Evolutionary conservation across 2,329 filamentous ascomycete genomes (phyloP), one percentile per base, ranked within the genome.

Genomic region (Periconia digitata): DNA sequence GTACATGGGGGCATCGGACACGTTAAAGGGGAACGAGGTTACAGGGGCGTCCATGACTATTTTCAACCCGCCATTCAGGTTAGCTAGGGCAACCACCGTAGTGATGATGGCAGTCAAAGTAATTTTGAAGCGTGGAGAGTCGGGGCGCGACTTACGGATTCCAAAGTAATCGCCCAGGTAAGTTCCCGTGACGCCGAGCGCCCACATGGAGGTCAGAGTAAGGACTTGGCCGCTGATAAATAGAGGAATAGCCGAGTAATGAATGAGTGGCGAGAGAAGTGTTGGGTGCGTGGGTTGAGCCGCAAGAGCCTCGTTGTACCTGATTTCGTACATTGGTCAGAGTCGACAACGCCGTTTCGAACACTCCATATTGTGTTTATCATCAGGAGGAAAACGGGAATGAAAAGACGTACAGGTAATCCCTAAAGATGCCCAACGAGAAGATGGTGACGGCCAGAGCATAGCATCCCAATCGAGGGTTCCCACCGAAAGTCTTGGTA

Each of bases 101-200:
- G n/a, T n/a, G n/a, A n/a, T n/a, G n/a, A n/a, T n/a, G n/a, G n/a
- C n/a, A n/a, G n/a, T n/a, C n/a, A 3, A 13, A 21, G 22, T 24
- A 12, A 17, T 8, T 27, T 15, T 10, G 10, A 39, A 3, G 37
- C 22, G 10, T 21, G 21, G 2, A 15, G 16, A 16, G 15, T n/a
- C 15, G 5, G 38, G 12, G 21, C 3, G 17, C 13, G 13, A 27
- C 38, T 13, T 40, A 40, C 38, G 80, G 71, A 97, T 96, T 60
- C 94, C 94, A 70, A 97, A 99, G 79, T 99, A 99, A 77, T 99
- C 94, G 61, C 94, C 94, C 29, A 99, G 79, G 71, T 96, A 99
- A 32, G 94, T 99, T 54, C 94, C 94, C 0, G 91, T 96, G 64
- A 99, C 84, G 49, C 94, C 94, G 35, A 99, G 84, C 27, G 86